These are phyloP conservation scores for Hyphodiscus sp. DNA, from an alignment of 2,329 filamentous ascomycete genomes.

Conservation along the genomic window DNA sequence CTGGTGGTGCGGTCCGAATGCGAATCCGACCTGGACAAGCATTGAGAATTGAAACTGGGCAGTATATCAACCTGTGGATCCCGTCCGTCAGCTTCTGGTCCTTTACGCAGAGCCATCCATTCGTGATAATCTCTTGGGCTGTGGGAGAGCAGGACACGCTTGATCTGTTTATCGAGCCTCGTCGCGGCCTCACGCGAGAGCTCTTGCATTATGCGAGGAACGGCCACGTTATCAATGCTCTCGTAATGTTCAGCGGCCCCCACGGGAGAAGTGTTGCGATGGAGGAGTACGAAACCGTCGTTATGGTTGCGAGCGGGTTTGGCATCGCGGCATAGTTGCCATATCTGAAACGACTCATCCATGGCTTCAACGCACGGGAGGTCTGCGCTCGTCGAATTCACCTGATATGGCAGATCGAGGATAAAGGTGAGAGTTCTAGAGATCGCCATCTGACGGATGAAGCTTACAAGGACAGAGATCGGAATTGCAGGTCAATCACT, in stretches of 20 bases:
- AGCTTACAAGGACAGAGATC: no score
- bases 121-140: conserved; percentile 25
- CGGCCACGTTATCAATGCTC: conserved; percentile 5
- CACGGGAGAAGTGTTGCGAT: conserved; percentile 27
- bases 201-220: conserved; percentile 16
- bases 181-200: conserved; percentile 23
- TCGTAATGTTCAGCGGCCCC: conserved; percentile 28
- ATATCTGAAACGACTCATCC: conserved; percentile 32
- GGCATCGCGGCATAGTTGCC: conserved; percentile 30
- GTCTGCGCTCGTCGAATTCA: conserved; percentile 5
- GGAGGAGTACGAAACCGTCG: conserved; percentile 26
- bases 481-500: background rate
- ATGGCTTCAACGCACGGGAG: conserved; percentile 29
- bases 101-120: conserved; percentile 26
- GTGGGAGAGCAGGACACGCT: conserved; percentile 15
- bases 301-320: conserved; percentile 32
- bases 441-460: no score
- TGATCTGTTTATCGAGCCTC: conserved; percentile 30
- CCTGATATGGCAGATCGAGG: background rate
- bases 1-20: conserved; percentile 2
- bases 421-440: no score
- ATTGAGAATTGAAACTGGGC: conserved; percentile 14
- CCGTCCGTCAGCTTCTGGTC: conserved; percentile 14
- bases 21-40: conserved; percentile 10
- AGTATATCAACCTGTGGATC: conserved; percentile 11